Base-by-base conservation (phyloP, 352 stramenopile genomes). In the Pythium monospermum region DNA sequence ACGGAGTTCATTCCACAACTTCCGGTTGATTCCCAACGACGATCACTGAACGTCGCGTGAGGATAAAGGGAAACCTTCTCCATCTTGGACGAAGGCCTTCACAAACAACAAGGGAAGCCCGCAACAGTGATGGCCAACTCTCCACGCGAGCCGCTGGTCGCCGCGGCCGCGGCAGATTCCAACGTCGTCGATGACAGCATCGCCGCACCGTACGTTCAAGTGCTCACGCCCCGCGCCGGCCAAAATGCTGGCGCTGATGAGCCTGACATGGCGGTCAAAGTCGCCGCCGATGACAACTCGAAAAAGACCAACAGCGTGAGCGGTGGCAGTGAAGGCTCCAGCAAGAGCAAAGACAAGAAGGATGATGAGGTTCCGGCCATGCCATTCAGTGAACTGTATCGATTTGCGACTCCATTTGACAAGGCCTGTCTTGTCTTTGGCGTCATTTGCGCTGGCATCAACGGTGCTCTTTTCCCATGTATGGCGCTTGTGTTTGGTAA, bases 401-500 rank as follows among this genome's bases (percentile, higher is more conserved):
- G 66, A 3, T 74, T 60, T 46, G 61, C 61, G n/a, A 69, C 57
- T 21, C 39, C 40, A 2, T 48, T 48, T 0, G 69, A 78, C 61
- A 68, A 66, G 38, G 6, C 63, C 16, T 33, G 57, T 16, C 40
- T 78, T 11, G 39, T 25, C 6, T 7, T 66, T 21, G 64, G 59
- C 8, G 15, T 70, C 13, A 4, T 68, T 19, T 31, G 41, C 7
- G 49, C 69, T 13, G 46, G 18, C 10, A 36, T 44, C 7, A 73
- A 68, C 47, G 69, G 69, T 19, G 53, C 59, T 19, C 30, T 71
- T 12, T 66, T 73, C 36, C 69, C 66, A n/a, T 58, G 62, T 31
- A 76, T 79, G 69, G 61, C 63, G 3, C 39, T 79, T 11, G 32
- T 79, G n/a, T 73, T 79, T 48, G 69, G 67, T 19, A 52, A 79